A percentile compares a stretch with the other conserved stretches of the same genome.
phyloP scores from a whole-genome alignment of 345 rosid genomes.

The Gossypium rotundifolium region DNA sequence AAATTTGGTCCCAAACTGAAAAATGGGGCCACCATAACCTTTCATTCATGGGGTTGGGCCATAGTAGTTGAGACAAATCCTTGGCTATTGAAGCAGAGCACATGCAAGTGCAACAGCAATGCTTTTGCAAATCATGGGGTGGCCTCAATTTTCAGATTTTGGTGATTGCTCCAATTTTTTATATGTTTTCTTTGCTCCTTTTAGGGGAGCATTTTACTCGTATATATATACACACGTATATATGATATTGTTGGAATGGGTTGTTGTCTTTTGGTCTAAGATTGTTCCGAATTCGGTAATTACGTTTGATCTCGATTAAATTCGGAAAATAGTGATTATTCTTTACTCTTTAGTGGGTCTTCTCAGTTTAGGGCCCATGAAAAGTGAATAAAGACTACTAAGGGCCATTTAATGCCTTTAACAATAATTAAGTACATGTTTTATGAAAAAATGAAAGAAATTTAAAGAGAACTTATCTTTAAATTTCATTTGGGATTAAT shows the following conservation, averaged over 20 bases:
- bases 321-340: neutral
- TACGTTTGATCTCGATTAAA: too few relatives aligned
- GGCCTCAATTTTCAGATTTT: neutral
- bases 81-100: neutral
- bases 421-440: neutral
- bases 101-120: neutral
- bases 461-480: too few relatives aligned
- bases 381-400: neutral
- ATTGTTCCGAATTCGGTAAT: too few relatives aligned
- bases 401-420: neutral
- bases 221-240: neutral
- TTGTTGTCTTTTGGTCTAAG: too few relatives aligned
- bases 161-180: neutral
- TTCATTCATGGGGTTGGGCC: constrained; percentile 6
- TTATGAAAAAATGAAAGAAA: too few relatives aligned
- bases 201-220: neutral
- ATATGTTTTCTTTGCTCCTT: neutral
- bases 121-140: neutral
- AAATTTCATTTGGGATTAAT: too few relatives aligned
- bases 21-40: neutral
- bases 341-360: neutral
- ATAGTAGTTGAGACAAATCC: neutral
- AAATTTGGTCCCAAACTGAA: neutral
- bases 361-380: neutral
- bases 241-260: neutral